Base-by-base conservation (phyloP, 257 asterid genomes). In the Euphrasia confusa region DNA sequence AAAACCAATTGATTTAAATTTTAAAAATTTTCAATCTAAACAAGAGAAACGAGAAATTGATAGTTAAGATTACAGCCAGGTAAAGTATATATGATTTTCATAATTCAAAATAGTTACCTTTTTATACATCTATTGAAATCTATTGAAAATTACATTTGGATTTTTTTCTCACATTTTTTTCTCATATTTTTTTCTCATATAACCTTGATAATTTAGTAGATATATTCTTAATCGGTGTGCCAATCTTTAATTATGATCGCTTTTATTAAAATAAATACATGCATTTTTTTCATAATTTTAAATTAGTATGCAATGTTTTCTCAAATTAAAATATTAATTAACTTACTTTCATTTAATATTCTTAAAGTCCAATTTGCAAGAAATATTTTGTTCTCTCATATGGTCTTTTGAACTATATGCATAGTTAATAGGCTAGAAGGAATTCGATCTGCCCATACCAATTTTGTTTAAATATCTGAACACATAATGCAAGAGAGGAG, bases 291-390 rank as follows among this genome's bases (percentile, higher is more conserved):
- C 5, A 4, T 4, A 3, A 0, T 49, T 21, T 70, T 55, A 35
- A 3, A 55, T 63, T 10, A n/a, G 28, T 56, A 55, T 55, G 35
- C 14, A 45, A 17, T 44, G 2, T 69, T 54, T 28, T 44, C 44
- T 61, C 52, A 49, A 42, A 28, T 53, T 42, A 42, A 56, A 61
- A 27, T 11, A 47, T 15, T 56, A 69, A 56, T 7, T 49, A 4
- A 40, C 33, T 54, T 54, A 14, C 59, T 54, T 52, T 52, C 28
- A 17, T 15, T 48, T 13, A 21, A 48, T 48, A 50, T 4, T 13
- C 7, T 49, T 15, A 3, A 5, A 7, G 17, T 50, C 5, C 9
- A 50, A 48, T 50, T 50, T 50, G 0, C 5, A 50, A 50, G 9
- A 10, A 5, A 53, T 3, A 52, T 21, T 21, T 53, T 21, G 58